Base-by-base conservation (phyloP, 202 grass and related monocot species). In the Zizania palustris region DNA sequence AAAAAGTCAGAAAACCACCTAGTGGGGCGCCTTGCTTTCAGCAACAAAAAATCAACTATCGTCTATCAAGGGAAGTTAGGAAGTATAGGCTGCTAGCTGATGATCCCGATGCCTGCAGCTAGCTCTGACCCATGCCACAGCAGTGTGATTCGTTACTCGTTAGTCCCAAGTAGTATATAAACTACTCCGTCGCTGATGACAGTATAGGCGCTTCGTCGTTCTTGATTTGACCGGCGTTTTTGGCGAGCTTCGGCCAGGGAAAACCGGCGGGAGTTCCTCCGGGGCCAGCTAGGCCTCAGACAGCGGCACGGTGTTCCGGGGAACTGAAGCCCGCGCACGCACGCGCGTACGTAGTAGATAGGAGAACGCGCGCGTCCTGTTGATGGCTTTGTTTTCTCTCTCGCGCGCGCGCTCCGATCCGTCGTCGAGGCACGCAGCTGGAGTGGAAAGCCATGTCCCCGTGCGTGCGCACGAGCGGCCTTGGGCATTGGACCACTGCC, bases 181-280 rank as follows among this genome's bases (percentile, higher is more conserved):
- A 20, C 9, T 19, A 20, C 18, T 55, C 28, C 28, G 51, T 19
- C 19, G 51, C 13, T 3, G 45, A 19, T 55, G 21, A 28, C 33
- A 13, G 11, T 33, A 44, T 33, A n/a, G 6, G 2, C 11, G 14
- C 41, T 33, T 63, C 45, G 46, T 49, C 67, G 41, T 59, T 50
- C 1, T 9, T 14, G 42, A 55, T 87, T 87, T 87, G 79, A 86
- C 66, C 84, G 71, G 70, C 35, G 22, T 14, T 22, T 28, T 28
- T 28, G 4, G 51, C 58, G 60, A 62, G 77, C 78, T 72, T 86
- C 50, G 84, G 73, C 50, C 85, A 87, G 67, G 73, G 73, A 82
- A 87, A 87, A 42, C 85, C 73, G 85, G 73, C 79, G 73, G 60
- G 43, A 77, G 4, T 77, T 35, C 49, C 72, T 86, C 72, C 48